Evolutionary conservation across 306 rosid species (phyloP), one percentile per base, ranked within the genome.

Genomic region (Mucuna pruriens): DNA sequence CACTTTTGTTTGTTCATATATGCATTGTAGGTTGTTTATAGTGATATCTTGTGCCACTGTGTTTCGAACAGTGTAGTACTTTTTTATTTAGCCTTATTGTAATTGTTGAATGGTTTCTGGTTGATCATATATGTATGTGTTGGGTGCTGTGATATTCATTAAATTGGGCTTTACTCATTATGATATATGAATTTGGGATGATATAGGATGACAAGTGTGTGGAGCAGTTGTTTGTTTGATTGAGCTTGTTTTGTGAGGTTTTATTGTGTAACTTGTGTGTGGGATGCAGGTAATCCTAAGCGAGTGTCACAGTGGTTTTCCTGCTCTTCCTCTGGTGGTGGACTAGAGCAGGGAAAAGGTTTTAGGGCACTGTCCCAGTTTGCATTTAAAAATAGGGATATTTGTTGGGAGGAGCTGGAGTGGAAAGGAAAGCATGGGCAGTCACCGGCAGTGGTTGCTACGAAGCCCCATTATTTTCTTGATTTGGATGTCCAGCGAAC

Each of bases 361-460:
- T 91, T 89, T 34, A 93, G 85, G 84, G 97, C 95, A 0, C 79
- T 95, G 71, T 84, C 97, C 12, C 94, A 93, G 65, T 95, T 93
- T 86, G 90, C 97, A 62, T 95, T 95, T 76, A 86, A 83, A 71
- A 79, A 93, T 87, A 88, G 97, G 80, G 96, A 95, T 86, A 90
- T 88, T 68, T 93, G 95, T 84, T 95, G 99, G 97, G 97, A 93
- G 84, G 99, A 95, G 87, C 90, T 93, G 65, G 97, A 92, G 92
- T 91, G 97, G 99, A 91, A 90, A 80, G 99, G 99, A 76, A 93
- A 90, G 79, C 99, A 95, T 83, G 99, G 99, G 80, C 99, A 93
- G 65, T 93, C 99, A 17, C 99, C 97, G 1, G 99, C 97, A 25
- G 86, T 95, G 85, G 97, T 95, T 85, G 97, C 99, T 13, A 95